phyloP scores from a whole-genome alignment of 164 flowering plant species.

The Akebia trifoliata region DNA sequence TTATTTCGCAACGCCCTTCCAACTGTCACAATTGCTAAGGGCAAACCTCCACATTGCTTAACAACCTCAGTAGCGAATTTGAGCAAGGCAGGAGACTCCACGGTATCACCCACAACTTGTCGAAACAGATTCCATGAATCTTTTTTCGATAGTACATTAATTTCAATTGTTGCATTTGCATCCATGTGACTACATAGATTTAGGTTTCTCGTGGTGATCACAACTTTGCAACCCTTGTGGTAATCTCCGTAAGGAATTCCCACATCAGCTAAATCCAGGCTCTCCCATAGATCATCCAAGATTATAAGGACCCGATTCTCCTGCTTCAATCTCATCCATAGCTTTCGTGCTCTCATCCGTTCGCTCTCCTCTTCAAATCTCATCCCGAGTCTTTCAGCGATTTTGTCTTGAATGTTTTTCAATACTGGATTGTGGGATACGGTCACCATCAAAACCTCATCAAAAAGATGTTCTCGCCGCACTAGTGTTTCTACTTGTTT shows the following conservation, averaged over 20 bases:
- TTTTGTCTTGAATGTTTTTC: conserved; percentile 12
- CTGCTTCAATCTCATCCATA: conserved; percentile 3
- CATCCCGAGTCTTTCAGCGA: conserved; percentile 9
- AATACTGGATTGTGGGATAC: conserved; percentile 8
- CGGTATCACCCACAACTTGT: conserved; percentile 13
- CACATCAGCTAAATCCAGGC: conserved; percentile 1
- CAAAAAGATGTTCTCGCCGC: conserved; percentile 2
- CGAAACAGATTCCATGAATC: conserved; percentile 24
- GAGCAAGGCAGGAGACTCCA: neutral
- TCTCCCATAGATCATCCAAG: neutral
- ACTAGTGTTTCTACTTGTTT: conserved; percentile 7
- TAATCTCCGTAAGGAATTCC: conserved; percentile 7
- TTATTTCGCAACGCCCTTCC: conserved; percentile 20
- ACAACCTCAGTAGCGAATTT: conserved; percentile 12
- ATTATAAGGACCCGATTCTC: conserved; percentile 7
- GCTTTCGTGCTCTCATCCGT: neutral
- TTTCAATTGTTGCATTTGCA: conserved; percentile 2
- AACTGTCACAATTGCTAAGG: conserved; percentile 21
- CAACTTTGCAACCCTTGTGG: conserved; percentile 15
- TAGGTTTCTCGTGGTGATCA: conserved; percentile 15
- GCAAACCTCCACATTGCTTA: conserved; percentile 24
- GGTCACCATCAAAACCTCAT: conserved; percentile 16
- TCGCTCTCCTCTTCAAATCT: conserved; percentile 1
- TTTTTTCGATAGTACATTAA: conserved; percentile 12
- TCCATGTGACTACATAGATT: conserved; percentile 13